Evolutionary conservation across 345 rosid genomes (phyloP).

Genomic region (Eucalyptus regnans): DNA sequence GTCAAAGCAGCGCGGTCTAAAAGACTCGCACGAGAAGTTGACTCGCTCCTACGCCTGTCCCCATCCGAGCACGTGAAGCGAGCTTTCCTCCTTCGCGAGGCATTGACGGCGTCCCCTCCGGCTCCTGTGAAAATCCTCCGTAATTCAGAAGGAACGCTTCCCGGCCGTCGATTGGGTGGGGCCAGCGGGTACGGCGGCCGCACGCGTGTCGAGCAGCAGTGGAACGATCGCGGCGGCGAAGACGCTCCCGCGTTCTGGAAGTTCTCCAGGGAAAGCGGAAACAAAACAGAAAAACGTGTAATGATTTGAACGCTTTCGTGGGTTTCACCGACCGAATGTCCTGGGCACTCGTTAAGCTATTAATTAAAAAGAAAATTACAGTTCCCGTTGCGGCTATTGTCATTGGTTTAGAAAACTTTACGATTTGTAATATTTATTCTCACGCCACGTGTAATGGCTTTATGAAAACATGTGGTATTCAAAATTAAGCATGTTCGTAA

Average conservation of each 20-base stretch:
- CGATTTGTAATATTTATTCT: background rate
- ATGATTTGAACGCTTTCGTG: background rate
- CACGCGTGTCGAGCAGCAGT: background rate
- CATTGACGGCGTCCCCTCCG: background rate
- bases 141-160: background rate
- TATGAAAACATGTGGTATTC: background rate
- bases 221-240: background rate
- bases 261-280: background rate
- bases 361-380: background rate
- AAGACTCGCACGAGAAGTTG: background rate
- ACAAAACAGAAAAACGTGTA: background rate
- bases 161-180: background rate
- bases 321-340: background rate
- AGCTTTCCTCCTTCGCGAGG: background rate
- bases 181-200: background rate
- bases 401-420: background rate
- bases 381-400: background rate
- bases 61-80: background rate
- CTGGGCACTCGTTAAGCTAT: background rate
- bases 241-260: background rate
- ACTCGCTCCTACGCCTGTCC: background rate
- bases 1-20: background rate
- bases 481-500: background rate
- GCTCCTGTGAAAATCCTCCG: background rate
- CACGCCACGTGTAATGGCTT: fast-evolving